Conservation (phyloP, 108 stramenopile species). For the Phaeodactylum tricornutum region DNA sequence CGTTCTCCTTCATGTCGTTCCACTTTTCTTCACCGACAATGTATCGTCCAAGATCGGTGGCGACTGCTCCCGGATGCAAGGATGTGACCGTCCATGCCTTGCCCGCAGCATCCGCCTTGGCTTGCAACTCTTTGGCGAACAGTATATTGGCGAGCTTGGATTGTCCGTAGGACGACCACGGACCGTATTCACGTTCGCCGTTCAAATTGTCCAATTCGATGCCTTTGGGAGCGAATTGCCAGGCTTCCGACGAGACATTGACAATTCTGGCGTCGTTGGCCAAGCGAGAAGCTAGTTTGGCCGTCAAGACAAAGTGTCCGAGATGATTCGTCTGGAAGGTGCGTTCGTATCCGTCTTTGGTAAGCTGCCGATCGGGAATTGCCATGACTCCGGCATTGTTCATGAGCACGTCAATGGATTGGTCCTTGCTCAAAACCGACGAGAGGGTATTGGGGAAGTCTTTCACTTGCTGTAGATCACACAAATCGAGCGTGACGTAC, state of each 20-base stretch:
- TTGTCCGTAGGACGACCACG: conserved; percentile 57
- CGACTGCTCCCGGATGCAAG: conserved; percentile 64
- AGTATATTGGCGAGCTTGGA: conserved; percentile 78
- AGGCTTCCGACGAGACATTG: conserved; percentile 58
- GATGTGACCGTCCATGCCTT: conserved; percentile 33
- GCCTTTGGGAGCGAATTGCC: conserved; percentile 33
- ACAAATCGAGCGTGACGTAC: conserved; percentile 41
- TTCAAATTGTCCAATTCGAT: conserved; percentile 54
- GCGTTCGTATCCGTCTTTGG: conserved; percentile 74
- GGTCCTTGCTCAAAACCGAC: conserved; percentile 12
- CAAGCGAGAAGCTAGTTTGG: conserved; percentile 39
- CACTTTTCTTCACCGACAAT: conserved; percentile 44
- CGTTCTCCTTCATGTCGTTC: conserved; percentile 32
- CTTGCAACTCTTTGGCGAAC: conserved; percentile 68
- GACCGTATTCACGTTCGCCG: conserved; percentile 46
- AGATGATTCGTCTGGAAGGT: conserved; percentile 80
- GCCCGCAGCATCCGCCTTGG: conserved; percentile 33
- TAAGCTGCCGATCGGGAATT: conserved; percentile 47
- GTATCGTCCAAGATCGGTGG: conserved; percentile 52
- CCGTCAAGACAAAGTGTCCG: conserved; percentile 78
- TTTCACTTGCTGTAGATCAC: conserved; percentile 48
- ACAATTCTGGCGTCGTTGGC: conserved; percentile 39
- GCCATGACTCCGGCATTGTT: conserved; percentile 93
- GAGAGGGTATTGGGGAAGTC: conserved; percentile 40
- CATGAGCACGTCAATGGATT: conserved; percentile 48